Conservation (phyloP, 164 flowering plant genomes). For the Cinnamomum chago region DNA sequence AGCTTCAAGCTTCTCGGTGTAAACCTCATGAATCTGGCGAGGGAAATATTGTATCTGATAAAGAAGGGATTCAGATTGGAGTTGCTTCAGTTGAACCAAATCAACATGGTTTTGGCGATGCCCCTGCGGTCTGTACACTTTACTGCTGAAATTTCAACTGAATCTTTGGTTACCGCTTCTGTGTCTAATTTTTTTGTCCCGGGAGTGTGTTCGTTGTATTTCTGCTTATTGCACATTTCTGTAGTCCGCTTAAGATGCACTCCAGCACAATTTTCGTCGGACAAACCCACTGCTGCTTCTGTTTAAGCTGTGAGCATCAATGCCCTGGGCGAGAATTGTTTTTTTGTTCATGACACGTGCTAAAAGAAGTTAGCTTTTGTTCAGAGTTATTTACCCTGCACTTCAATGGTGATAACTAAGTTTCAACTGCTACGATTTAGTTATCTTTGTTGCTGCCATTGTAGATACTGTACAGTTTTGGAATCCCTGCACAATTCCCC, state of each 20-base stretch:
- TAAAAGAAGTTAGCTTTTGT: not conserved
- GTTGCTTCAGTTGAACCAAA: not conserved
- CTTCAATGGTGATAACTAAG: too few relatives aligned
- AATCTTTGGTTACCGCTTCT: not conserved
- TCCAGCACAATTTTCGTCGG: not conserved
- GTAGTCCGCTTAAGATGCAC: too few relatives aligned
- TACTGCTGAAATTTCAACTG: not conserved
- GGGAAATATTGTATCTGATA: too few relatives aligned
- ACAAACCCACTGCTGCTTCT: not conserved
- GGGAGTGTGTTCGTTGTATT: conserved; percentile 1
- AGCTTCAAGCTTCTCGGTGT: conserved; percentile 5
- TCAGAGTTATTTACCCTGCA: not conserved
- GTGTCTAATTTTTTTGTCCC: not conserved
- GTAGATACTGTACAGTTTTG: too few relatives aligned
- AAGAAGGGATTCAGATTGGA: too few relatives aligned
- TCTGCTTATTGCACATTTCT: not conserved
- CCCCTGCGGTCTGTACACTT: not conserved
- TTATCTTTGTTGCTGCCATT: too few relatives aligned
- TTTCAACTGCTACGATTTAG: too few relatives aligned
- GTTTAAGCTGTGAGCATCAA: not conserved
- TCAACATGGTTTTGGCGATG: not conserved
- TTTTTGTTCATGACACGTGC: too few relatives aligned
- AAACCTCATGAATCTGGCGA: conserved; percentile 5
- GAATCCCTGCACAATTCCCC: not conserved
- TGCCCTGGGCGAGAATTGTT: not conserved